Evolutionary conservation across 2,329 filamentous ascomycete species (phyloP).

Genomic region (Aspergillus neotritici): DNA sequence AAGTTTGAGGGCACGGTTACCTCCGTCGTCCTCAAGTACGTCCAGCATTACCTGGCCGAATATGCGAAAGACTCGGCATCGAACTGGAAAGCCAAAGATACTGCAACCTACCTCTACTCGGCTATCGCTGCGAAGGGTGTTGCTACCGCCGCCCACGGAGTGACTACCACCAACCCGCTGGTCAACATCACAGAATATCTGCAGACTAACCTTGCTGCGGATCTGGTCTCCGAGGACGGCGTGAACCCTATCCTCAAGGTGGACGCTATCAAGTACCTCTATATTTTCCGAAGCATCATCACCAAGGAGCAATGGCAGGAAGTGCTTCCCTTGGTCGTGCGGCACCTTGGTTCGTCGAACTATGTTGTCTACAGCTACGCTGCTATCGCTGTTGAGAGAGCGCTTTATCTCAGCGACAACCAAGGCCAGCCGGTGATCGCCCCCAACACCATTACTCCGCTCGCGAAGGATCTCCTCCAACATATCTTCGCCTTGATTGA

Average conservation of each 20-base stretch:
- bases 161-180: conserved; percentile 80
- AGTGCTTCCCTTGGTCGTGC: conserved; percentile 82
- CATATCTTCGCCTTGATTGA: conserved; percentile 91
- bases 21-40: conserved; percentile 78
- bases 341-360: conserved; percentile 81
- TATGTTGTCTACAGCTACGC: conserved; percentile 98
- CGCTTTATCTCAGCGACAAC: conserved; percentile 75
- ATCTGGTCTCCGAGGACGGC: conserved; percentile 65
- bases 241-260: conserved; percentile 87
- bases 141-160: conserved; percentile 80
- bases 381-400: conserved; percentile 90
- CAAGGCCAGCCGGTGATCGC: conserved; percentile 72
- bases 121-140: conserved; percentile 89
- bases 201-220: conserved; percentile 83
- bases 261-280: conserved; percentile 95
- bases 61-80: conserved; percentile 61
- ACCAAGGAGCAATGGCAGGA: conserved; percentile 87
- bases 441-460: conserved; percentile 68
- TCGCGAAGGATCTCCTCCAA: conserved; percentile 78
- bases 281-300: conserved; percentile 92
- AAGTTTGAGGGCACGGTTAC: conserved; percentile 84
- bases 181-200: conserved; percentile 94
- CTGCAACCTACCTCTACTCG: conserved; percentile 92
- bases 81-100: conserved; percentile 97
- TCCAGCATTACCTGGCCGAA: conserved; percentile 71